These are phyloP conservation scores for Globisporangium paroecandrum DNA, from an alignment of 352 stramenopile species.

Conservation along the genomic window DNA sequence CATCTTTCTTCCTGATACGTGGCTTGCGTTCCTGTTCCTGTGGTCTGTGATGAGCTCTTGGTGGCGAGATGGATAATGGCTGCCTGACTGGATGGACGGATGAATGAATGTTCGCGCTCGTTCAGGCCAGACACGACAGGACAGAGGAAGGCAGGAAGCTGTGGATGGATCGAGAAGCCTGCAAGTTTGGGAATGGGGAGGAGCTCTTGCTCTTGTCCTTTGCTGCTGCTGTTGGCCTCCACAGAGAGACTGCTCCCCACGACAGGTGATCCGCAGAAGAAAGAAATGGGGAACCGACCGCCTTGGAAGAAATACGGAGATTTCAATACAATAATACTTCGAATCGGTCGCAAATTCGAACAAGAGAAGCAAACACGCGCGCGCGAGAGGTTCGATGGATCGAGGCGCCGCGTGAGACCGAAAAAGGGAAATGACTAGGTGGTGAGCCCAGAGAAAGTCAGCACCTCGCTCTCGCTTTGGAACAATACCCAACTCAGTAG, in stretches of 20 bases:
- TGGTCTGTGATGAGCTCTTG: neutral
- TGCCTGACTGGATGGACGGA: neutral
- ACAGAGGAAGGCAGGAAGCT: neutral
- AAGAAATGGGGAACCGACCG: neutral
- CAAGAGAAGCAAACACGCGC: slow-evolving; percentile 8
- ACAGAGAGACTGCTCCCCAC: neutral
- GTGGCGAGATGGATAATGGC: neutral
- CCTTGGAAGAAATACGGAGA: neutral
- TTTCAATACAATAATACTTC: neutral
- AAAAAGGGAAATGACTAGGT: neutral
- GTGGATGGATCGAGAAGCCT: neutral
- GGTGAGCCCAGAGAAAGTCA: slow-evolving; percentile 2
- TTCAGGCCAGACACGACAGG: neutral
- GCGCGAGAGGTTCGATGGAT: neutral
- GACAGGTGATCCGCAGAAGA: slow-evolving; percentile 1
- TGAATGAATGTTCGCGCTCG: neutral
- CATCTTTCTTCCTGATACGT: slow-evolving; percentile 14
- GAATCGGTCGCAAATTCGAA: slow-evolving; percentile 6
- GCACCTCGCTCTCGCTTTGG: neutral
- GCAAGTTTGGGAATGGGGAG: slow-evolving; percentile 11
- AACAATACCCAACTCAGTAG: neutral
- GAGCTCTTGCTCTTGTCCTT: neutral
- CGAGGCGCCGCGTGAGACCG: neutral
- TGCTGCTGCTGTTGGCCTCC: neutral
- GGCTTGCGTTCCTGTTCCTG: neutral